Evolutionary conservation across 108 stramenopile species (phyloP).

Genomic region (Pseudonitzschia multiseries): DNA sequence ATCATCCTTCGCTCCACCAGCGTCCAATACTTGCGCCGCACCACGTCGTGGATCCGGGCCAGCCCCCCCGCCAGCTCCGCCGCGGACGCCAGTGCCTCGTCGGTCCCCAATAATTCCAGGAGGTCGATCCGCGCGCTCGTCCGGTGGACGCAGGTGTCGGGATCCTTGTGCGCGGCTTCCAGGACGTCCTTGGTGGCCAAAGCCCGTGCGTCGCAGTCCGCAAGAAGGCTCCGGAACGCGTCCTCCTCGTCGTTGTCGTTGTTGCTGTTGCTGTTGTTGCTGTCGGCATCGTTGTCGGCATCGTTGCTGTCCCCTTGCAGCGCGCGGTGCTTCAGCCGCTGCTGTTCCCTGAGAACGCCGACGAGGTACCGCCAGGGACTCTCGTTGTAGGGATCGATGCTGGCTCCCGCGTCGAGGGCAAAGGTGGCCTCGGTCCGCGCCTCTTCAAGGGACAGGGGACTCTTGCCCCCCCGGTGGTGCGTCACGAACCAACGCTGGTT

Average conservation of each 20-base stretch:
- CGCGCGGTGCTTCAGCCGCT: too few species aligned
- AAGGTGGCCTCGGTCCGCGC: constrained; percentile 60
- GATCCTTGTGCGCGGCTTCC: constrained; percentile 29
- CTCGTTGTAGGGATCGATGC: constrained; percentile 85
- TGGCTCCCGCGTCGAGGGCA: constrained; percentile 49
- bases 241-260: background rate
- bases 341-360: constrained; percentile 72
- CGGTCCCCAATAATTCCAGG: constrained; percentile 46
- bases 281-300: background rate
- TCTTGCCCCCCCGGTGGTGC: constrained; percentile 50
- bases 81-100: constrained; percentile 46
- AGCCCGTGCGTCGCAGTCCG: constrained; percentile 17
- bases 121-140: constrained; percentile 72
- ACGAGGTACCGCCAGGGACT: constrained; percentile 82
- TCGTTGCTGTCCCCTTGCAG: background rate
- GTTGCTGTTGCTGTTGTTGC: background rate
- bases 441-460: constrained; percentile 35
- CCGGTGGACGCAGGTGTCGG: constrained; percentile 49
- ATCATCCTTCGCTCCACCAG: too few species aligned
- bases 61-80: constrained; percentile 40
- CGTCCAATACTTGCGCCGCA: constrained; percentile 81
- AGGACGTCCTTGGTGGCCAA: constrained; percentile 7
- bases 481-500: constrained; percentile 96
- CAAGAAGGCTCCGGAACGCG: background rate
- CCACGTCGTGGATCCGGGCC: constrained; percentile 49